Evolutionary conservation across 768 basidiomycete species (phyloP).

Genomic region (Pulveroboletus sp.): DNA sequence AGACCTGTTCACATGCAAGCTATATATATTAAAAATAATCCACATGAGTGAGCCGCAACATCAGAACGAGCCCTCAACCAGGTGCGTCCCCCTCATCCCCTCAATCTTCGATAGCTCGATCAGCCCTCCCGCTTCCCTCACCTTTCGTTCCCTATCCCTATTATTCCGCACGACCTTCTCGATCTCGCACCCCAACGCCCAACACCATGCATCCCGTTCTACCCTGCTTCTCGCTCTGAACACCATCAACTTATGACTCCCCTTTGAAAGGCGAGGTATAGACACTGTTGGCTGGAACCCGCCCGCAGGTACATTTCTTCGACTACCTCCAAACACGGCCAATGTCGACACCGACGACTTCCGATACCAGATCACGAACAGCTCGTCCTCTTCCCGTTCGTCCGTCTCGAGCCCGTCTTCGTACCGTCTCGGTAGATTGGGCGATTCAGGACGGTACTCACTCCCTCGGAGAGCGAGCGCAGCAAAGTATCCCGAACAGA

Average conservation of each 20-base stretch:
- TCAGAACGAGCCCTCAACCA: background rate
- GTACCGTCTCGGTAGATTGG: slow-evolving; percentile 65
- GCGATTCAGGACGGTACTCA: slow-evolving; percentile 54
- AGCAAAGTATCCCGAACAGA: slow-evolving; percentile 84
- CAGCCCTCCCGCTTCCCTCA: slow-evolving; percentile 63
- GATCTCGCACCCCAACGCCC: slow-evolving; percentile 87
- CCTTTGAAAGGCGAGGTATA: slow-evolving; percentile 47
- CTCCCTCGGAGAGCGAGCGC: slow-evolving; percentile 57
- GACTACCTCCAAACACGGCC: slow-evolving; percentile 1
- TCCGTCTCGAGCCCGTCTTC: slow-evolving; percentile 85
- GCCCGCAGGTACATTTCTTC: slow-evolving; percentile 17
- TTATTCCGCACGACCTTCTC: slow-evolving; percentile 68
- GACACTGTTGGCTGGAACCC: slow-evolving; percentile 16
- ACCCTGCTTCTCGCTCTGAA: slow-evolving; percentile 76
- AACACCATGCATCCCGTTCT: slow-evolving; percentile 93
- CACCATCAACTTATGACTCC: slow-evolving; percentile 56
- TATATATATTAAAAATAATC: background rate
- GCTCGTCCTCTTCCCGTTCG: slow-evolving; percentile 82
- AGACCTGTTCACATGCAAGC: background rate
- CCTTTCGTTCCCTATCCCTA: slow-evolving; percentile 55
- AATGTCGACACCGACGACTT: slow-evolving; percentile 25
- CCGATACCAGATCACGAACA: slow-evolving; percentile 78
- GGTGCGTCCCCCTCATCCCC: background rate
- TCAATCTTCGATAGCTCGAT: slow-evolving; percentile 27
- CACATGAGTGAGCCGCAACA: background rate